phyloP scores from a whole-genome alignment of 2,329 filamentous ascomycete genomes.

The Aureobasidium sp. region DNA sequence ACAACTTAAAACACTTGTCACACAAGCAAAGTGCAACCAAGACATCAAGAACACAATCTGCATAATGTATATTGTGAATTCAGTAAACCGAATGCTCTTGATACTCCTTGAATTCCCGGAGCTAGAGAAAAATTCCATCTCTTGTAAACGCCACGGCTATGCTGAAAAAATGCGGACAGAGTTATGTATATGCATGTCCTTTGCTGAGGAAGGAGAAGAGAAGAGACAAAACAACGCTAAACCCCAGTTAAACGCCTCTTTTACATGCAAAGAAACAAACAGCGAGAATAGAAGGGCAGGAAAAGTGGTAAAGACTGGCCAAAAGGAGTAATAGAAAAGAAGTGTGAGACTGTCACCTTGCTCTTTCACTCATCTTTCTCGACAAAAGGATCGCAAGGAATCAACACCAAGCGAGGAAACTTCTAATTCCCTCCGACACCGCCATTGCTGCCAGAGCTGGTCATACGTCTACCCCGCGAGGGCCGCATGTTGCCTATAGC shows the following conservation, averaged over 20 bases:
- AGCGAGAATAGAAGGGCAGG: background rate
- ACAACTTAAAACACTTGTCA: too few species aligned
- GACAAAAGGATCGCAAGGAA: conserved; percentile 1
- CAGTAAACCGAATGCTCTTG: too few species aligned
- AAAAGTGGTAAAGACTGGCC: background rate
- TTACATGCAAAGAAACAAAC: background rate
- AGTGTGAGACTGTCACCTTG: too few species aligned
- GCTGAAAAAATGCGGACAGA: conserved; percentile 4
- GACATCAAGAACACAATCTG: too few species aligned
- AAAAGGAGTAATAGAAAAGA: too few species aligned
- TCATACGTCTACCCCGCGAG: conserved; percentile 10
- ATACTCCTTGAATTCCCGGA: too few species aligned
- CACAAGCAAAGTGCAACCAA: too few species aligned
- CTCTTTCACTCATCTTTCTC: conserved; percentile 10
- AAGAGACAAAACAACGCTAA: background rate
- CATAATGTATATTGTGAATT: too few species aligned
- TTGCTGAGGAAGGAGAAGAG: conserved; percentile 18
- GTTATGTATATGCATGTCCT: background rate
- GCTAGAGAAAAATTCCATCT: too few species aligned
- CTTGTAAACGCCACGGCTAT: conserved; percentile 17
- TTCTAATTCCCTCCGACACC: conserved; percentile 1
- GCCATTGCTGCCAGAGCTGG: background rate
- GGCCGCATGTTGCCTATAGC: conserved; percentile 19
- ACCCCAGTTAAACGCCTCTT: background rate
- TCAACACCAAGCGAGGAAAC: background rate